Conservation (phyloP, 768 basidiomycete species). For the Termitomyces sp. region DNA sequence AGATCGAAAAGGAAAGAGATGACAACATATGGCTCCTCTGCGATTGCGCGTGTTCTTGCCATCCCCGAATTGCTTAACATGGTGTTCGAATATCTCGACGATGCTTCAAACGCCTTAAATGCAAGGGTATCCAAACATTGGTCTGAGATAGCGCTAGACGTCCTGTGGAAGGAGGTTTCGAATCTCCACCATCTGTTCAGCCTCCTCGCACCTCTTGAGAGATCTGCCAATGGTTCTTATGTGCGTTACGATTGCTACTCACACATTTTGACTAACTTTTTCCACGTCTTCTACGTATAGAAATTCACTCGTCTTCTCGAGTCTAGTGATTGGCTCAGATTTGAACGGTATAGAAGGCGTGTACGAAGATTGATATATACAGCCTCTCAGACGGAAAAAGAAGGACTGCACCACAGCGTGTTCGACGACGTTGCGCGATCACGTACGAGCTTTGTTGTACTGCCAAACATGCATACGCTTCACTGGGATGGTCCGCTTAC, state of each 20-base stretch:
- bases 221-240: conserved; percentile 18
- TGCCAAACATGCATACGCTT: conserved; percentile 51
- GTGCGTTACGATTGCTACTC: conserved; percentile 7
- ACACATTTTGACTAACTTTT: neutral
- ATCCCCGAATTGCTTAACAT: conserved; percentile 60
- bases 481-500: conserved; percentile 36
- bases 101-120: conserved; percentile 33
- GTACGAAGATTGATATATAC: conserved; percentile 34
- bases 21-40: conserved; percentile 1
- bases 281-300: conserved; percentile 19
- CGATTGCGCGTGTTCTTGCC: conserved; percentile 34
- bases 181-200: conserved; percentile 41
- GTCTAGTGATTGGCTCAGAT: conserved; percentile 48
- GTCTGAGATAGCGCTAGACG: conserved; percentile 53
- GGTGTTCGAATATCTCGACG: conserved; percentile 46
- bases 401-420: conserved; percentile 26
- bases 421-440: conserved; percentile 57
- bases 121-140: conserved; percentile 55
- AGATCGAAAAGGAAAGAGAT: neutral
- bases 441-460: conserved; percentile 43
- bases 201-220: conserved; percentile 41
- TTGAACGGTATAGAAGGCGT: conserved; percentile 48
- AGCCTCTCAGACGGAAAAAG: conserved; percentile 10
- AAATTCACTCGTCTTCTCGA: conserved; percentile 36
- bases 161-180: conserved; percentile 52